Base-by-base conservation (phyloP, 108 stramenopile species). In the Mediolabrus comicus region DNA sequence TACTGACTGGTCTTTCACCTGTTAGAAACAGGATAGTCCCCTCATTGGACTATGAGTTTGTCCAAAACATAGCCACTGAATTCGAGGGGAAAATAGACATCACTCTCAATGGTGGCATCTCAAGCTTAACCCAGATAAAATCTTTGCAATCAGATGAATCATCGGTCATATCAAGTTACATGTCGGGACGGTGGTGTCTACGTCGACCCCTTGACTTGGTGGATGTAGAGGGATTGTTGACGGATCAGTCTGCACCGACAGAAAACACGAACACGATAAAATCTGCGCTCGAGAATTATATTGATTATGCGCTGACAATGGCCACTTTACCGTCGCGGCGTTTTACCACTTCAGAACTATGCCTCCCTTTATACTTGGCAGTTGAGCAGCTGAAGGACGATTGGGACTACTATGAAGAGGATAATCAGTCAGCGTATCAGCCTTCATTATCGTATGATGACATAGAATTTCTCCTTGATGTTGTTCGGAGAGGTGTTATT, bases 61-160 rank as follows among this genome's bases (percentile, higher is more conserved):
- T 84, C 17, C 28, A 74, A 33, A 35, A 43, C 17, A 67, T 82
- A 52, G 77, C 80, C 1, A 49, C 30, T 19, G 84, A 84, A 11
- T 84, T 84, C 59, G 38, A 54, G 16, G 64, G 71, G 3, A 57
- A 65, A 27, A 16, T 84, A 39, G 51, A 53, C n/a, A 62, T 84
- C 9, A 84, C 84, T 17, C 36, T 84, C 11, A 84, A 84, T 74
- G 84, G 84, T 55, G 84, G 84, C 27, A 84, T 84, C 30, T 46
- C 35, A 19, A 54, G 52, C 6, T 55, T 79, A 19, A n/a, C 35
- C 33, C 67, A 79, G n/a, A 51, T 84, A 38, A 33, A 74, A 34
- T 27, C 33, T 10, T 24, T 71, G 19, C 39, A 41, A 28, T 51
- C 29, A 27, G 11, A 60, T 19, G 39, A 33, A 8, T 35, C 13